Percentiles rank a stretch among this genome's conserved stretches.
Evolutionary conservation across 208 protist genomes (phyloP).

Genomic region (Leishmania major): DNA sequence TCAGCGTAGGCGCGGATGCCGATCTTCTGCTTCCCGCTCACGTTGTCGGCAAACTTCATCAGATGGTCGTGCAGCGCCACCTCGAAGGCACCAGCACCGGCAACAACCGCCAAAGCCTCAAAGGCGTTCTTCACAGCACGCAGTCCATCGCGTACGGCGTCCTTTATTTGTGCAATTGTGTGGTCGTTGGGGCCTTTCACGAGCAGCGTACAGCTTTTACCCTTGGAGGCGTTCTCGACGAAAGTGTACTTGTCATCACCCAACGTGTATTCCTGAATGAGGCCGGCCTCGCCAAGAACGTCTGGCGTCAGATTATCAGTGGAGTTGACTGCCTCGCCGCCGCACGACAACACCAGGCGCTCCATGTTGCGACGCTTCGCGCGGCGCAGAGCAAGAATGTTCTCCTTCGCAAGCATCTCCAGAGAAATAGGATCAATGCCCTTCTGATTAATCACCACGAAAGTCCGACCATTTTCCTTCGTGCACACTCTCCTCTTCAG

Average conservation of each 20-base stretch:
- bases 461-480: constrained; percentile 93
- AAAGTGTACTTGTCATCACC: constrained; percentile 99
- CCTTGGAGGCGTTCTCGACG: constrained; percentile 97
- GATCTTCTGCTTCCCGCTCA: constrained; percentile 94
- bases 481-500: constrained; percentile 98
- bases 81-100: constrained; percentile 99
- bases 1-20: constrained; percentile 99
- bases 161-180: constrained; percentile 99
- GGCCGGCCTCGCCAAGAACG: constrained; percentile 96
- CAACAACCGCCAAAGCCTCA: constrained; percentile 94
- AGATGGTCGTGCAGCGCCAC: constrained; percentile 94
- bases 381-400: constrained; percentile 98
- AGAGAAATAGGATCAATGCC: constrained; percentile 99
- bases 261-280: constrained; percentile 98
- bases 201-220: constrained; percentile 98
- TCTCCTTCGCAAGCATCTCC: constrained; percentile 99
- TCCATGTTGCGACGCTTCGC: constrained; percentile 99
- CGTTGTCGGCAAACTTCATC: constrained; percentile 86
- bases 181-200: constrained; percentile 99
- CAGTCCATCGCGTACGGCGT: constrained; percentile 99
- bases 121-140: constrained; percentile 99
- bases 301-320: constrained; percentile 96
- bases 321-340: constrained; percentile 98
- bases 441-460: constrained; percentile 99
- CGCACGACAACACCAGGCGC: constrained; percentile 97